Base-by-base conservation (phyloP, 176 grass and related monocot genomes). In the Paspalum vaginatum region DNA sequence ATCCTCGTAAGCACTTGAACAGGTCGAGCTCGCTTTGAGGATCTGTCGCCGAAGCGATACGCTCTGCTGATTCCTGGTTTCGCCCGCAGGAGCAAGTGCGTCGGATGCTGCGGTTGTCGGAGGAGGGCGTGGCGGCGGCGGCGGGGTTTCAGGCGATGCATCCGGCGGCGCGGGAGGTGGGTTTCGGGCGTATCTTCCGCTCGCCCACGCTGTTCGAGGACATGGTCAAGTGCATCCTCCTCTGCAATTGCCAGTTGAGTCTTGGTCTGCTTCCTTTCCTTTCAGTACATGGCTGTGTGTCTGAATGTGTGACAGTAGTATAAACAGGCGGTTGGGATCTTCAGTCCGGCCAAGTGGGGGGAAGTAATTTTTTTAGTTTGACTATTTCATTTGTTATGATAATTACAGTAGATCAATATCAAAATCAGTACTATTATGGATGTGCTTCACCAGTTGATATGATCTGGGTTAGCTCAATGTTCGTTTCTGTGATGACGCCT, bases 161-260 rank as follows among this genome's bases (percentile, higher is more conserved):
- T 44, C 61, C 62, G 11, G 70, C 43, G 59, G 91, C 89, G 17
- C 87, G 79, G 65, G 61, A 82, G 50, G 80, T 14, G 7, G 91
- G 91, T 9, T 93, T 97, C 32, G 90, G 93, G 38, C 85, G 85
- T 45, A 56, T 97, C 76, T 97, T 97, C 79, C 85, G 93, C 41
- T 97, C 91, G 5, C 88, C 94, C 18, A 93, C 88, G 8, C 77
- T 97, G 72, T 93, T 97, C 21, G 91, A 91, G 85, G 94, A 93
- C 77, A 97, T 93, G 94, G 77, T 91, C 86, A 97, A 97, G 84
- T 91, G 91, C 88, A 91, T 97, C 32, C 91, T 97, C 50, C 85
- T 94, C 75, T 97, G 91, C 91, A 94, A 97, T 75, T 94, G 91
- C 91, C 82, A 79, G 91, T 93, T 47, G 44, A 75, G 20, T 52